A percentile compares a stretch with the other conserved stretches of the same genome.
Evolutionary conservation across 2,329 filamentous ascomycete genomes (phyloP).

Genomic region (Calonectria naviculata): DNA sequence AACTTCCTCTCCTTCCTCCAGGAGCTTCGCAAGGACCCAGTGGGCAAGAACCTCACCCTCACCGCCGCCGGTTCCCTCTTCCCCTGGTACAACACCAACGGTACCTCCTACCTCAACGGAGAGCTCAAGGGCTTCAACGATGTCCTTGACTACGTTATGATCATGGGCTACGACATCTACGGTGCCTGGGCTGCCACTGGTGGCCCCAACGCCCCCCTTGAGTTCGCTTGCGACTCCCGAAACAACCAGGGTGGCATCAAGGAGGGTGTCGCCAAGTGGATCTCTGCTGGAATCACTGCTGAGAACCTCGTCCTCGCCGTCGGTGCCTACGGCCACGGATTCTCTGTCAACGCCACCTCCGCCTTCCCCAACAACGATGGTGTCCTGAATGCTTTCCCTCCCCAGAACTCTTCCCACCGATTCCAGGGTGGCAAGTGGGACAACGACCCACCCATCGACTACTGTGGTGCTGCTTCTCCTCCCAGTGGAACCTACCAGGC

Average conservation of each 20-base stretch:
- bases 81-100: conserved; percentile 32
- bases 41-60: conserved; percentile 23
- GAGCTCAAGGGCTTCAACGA: conserved; percentile 28
- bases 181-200: conserved; percentile 30
- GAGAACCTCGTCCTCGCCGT: conserved; percentile 29
- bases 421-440: conserved; percentile 39
- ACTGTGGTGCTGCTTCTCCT: conserved; percentile 28
- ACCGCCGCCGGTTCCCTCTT: conserved; percentile 32
- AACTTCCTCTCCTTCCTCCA: conserved; percentile 33
- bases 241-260: conserved; percentile 32
- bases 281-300: conserved; percentile 25
- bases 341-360: conserved; percentile 27
- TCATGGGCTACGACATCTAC: conserved; percentile 38
- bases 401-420: conserved; percentile 29
- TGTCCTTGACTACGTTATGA: conserved; percentile 34
- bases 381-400: conserved; percentile 27
- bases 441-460: conserved; percentile 23
- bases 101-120: conserved; percentile 12
- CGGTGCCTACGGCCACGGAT: conserved; percentile 32
- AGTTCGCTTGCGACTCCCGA: conserved; percentile 21
- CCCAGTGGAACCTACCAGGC: conserved; percentile 31
- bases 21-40: conserved; percentile 28
- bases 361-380: conserved; percentile 14
- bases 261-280: conserved; percentile 24
- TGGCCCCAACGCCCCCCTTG: conserved; percentile 29